Evolutionary conservation across 345 rosid species (phyloP).

Genomic region (Theobroma cacao): DNA sequence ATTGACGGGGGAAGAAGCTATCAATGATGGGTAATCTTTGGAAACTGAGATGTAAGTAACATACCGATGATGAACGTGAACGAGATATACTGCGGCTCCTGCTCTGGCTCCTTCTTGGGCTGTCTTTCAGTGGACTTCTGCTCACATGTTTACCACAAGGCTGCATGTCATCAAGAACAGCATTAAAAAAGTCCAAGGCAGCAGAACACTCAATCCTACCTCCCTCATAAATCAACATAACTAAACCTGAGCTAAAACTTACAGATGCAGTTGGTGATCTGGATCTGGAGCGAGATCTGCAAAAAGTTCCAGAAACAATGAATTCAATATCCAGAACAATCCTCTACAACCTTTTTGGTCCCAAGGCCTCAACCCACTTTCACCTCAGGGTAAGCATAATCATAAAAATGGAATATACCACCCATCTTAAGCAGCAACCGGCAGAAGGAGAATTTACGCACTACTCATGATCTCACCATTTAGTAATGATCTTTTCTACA

Average conservation of each 20-base stretch:
- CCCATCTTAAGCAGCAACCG: slow-evolving; percentile 20
- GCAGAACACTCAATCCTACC: background rate
- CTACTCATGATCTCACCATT: slow-evolving; percentile 6
- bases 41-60: background rate
- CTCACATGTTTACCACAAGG: slow-evolving; percentile 26
- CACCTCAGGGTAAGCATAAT: slow-evolving; percentile 27
- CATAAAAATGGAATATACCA: slow-evolving; percentile 18
- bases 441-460: slow-evolving; percentile 11
- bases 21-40: background rate
- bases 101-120: slow-evolving; percentile 21
- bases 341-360: slow-evolving; percentile 21
- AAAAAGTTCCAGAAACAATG: slow-evolving; percentile 34
- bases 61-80: slow-evolving; percentile 38
- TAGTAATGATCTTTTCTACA: slow-evolving; percentile 10
- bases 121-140: slow-evolving; percentile 18
- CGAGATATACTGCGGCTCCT: slow-evolving; percentile 22
- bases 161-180: slow-evolving; percentile 9
- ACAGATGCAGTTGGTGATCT: slow-evolving; percentile 58
- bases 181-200: background rate
- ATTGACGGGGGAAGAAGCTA: background rate
- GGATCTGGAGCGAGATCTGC: slow-evolving; percentile 67
- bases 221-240: background rate
- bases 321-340: slow-evolving; percentile 22
- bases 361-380: slow-evolving; percentile 21
- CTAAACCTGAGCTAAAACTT: slow-evolving; percentile 29